Base-by-base conservation (phyloP, 768 basidiomycete species). In the Serendipita sp. region DNA sequence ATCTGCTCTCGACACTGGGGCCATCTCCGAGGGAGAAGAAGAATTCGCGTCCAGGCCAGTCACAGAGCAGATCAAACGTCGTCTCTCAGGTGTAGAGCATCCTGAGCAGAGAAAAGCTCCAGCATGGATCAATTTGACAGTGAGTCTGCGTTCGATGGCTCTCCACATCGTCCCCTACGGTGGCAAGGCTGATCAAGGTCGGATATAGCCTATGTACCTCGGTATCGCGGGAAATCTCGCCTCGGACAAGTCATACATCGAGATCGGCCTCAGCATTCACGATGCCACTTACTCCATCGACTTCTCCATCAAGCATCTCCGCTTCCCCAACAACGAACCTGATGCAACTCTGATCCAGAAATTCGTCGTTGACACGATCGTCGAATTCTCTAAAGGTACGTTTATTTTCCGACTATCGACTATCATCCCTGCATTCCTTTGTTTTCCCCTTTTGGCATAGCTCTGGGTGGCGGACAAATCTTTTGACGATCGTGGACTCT, bases 251-350 rank as follows among this genome's bases (percentile, higher is more conserved):
- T 79, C 78, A 60, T 74, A 79, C 62, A 82, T 79, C 64, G 86
- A 90, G 73, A 74, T 91, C 69, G 84, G 87, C 42, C 77, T 90
- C 69, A 86, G 87, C 63, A 77, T 90, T 53, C 88, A 90, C 69
- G 89, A 91, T 71, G 88, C 85, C 16, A 86, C 90, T 70, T 91
- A 91, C 71, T 83, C 78, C 73, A 87, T 87, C 65, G 88, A 90
- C 71, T 90, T 82, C 68, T 73, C 83, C 20, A 86, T 87, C 22
- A 66, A 75, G 65, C 67, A 74, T 53, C 70, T 90, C 65, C 73
- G 81, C 0, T 85, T 80, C 73, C 73, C 74, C 63, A 61, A 78
- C 2, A 75, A 77, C 63, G 75, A 79, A 58, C 75, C 81, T 9
- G 76, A 80, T 16, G 78, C 80, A 13, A 72, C 79, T 61, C 76